Percentiles rank a stretch among this genome's conserved stretches.
phyloP scores from a whole-genome alignment of 208 protist genomes.

The Herpetomonas tarakana region DNA sequence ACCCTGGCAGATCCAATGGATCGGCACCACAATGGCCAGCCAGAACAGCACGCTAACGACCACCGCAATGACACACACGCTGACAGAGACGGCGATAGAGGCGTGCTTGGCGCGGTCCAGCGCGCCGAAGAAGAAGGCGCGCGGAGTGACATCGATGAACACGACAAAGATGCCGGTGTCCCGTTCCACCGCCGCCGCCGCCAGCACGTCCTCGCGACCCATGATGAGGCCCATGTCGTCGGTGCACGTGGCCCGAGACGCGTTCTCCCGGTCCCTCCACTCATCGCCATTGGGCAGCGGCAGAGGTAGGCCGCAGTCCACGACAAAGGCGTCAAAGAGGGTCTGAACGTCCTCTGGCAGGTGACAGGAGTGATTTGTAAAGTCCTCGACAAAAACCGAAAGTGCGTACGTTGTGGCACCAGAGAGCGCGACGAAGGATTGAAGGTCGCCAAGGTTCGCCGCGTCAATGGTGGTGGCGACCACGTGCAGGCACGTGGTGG shows the following conservation, averaged over 20 bases:
- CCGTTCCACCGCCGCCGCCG: slow-evolving; percentile 1
- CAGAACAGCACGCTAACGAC: slow-evolving; percentile 19
- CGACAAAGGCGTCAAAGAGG: not conserved
- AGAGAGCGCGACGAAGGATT: not conserved
- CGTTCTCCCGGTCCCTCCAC: not conserved
- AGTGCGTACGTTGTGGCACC: not conserved
- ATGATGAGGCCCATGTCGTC: not conserved
- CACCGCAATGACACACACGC: slow-evolving; percentile 14
- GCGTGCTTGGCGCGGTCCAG: slow-evolving; percentile 8
- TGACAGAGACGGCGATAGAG: slow-evolving; percentile 15
- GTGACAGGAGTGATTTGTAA: not conserved
- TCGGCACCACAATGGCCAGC: slow-evolving; percentile 16
- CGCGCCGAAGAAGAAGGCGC: slow-evolving; percentile 12
- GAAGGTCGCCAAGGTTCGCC: not conserved
- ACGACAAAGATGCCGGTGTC: slow-evolving; percentile 15
- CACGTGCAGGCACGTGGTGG: not conserved
- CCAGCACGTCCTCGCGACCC: not conserved
- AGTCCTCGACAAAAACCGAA: not conserved
- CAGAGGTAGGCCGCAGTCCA: not conserved
- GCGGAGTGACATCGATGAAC: slow-evolving; percentile 24
- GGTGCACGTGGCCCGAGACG: not conserved
- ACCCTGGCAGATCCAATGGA: slow-evolving; percentile 29
- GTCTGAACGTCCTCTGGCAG: not conserved
- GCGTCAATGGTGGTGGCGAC: not conserved
- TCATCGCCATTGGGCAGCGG: not conserved